Evolutionary conservation across 495 filamentous ascomycete species (phyloP), one percentile per base, ranked within the genome.

Genomic region (Saxispiralis lemnorum): DNA sequence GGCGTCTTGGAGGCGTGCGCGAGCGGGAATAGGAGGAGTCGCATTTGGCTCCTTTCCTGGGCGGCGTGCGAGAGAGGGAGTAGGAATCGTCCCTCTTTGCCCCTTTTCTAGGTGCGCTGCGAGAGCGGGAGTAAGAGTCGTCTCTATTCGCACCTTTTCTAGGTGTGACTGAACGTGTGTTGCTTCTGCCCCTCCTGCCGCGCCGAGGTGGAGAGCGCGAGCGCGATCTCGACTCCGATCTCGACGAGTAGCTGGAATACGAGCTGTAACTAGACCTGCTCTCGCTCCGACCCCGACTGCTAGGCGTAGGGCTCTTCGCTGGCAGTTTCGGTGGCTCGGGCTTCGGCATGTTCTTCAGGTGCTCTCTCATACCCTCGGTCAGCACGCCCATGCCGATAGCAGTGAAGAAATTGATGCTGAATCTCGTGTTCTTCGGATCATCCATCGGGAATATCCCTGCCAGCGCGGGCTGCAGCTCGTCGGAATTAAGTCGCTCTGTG

Each of bases 361-460:
- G 76, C 51, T 85, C 83, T 52, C 89, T 76, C 88, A 96, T 94
- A 51, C 85, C 81, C 51, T 96, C 92, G 11, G 89, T 99, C 50
- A 99, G 63, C 24, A 70, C 74, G 60, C 89, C 89, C 78, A 99
- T 86, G 46, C 85, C 84, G 58, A 99, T 88, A 51, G 82, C 84
- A 7, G 89, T 99, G 61, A 96, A 96, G 65, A 93, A 99, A 60
- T 99, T 99, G 74, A 96, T 92, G 15, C 88, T 83, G 67, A 99
- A 99, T 35, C 89, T 77, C 12, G 83, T 88, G 60, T 93, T 84
- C 44, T 80, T 75, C 7, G 83, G 75, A 54, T 88, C 83, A 55
- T 95, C 84, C 30, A 61, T 76, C 0, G 89, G 92, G 71, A 99
- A 99, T 7, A 99, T 63, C 39, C 92, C 88, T 21, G 79, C 71